Evolutionary conservation across 805 yeast species (phyloP), one percentile per base, ranked within the genome.

Genomic region (Brettanomyces naardenensis): DNA sequence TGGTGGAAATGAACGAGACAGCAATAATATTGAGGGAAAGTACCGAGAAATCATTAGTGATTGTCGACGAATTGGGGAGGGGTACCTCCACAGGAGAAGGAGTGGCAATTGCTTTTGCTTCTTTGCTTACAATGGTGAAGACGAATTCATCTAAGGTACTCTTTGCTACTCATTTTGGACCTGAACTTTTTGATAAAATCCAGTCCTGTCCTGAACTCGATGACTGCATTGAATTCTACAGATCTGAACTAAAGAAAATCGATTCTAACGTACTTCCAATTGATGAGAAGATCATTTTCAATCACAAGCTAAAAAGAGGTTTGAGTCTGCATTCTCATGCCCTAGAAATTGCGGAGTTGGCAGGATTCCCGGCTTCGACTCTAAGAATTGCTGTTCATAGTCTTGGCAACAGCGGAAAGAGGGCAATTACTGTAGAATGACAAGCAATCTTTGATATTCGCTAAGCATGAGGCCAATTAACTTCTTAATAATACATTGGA

Each of bases 1-100:
- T 87, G 95, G 85, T 82, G 13, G 96, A 88, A 50, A 86, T 88
- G 95, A 68, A 79, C 28, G 96, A 88, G 54, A 81, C 95, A 2
- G 75, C 86, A 2, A 61, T 66, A 31, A 86, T 88, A 26, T 54
- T 88, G 27, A 64, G 71, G 28, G 71, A 75, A 31, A 80, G 94
- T 6, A 80, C 92, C 0, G 47, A 62, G 1, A 62, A 69, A 26
- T 85, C 95, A 0, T 61, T 88, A 43, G 83, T 90, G 0, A 77
- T 88, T 18, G 65, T 88, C 39, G 96, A 88, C 58, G 96, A 88
- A 51, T 77, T 88, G 18, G 96, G 96, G 1, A 66, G 95, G 38
- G 96, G 96, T 0, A 88, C 96, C 0, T 81, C 94, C 39, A 80
- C 86, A 0, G 66, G 65, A 36, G 96, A 88, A 59, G 96, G 96